Evolutionary conservation across 768 basidiomycete species (phyloP), one percentile per base, ranked within the genome.

Genomic region (Xerocomellus chrysenteron): DNA sequence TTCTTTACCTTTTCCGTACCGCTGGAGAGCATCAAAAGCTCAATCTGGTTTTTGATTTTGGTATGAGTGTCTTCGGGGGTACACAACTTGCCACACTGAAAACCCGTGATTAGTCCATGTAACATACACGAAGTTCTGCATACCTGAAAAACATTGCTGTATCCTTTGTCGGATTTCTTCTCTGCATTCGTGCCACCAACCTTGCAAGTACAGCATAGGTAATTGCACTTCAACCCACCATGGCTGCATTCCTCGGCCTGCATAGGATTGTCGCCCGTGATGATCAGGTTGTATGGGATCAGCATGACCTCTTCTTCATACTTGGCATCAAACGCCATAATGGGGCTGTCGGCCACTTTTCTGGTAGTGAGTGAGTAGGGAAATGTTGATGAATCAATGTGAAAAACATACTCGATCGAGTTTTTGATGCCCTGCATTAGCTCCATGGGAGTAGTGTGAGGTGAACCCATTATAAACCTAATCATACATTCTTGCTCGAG

Each of bases 221-320:
- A 63, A n/a, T 75, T 76, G 17, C 68, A 65, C 8, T 48, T 63
- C 2, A 73, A 32, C 0, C 75, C 71, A n/a, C 57, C 63, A 17
- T 75, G 73, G 19, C 68, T 71, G 44, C 68, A 74, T 12, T 67
- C 63, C 37, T 76, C 71, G 0, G 72, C 65, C 24, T 75, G 75
- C 75, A 75, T 74, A 0, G 70, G 75, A 32, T 76, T 76, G 54
- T 76, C 68, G 5, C 68, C 62, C 0, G 60, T 44, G 4, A 67
- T 26, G 14, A 73, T 58, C 0, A 72, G 55, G 0, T 41, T 33
- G 32, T 69, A 74, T 0, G 61, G 70, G 0, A 59, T 52, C 0
- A 74, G 42, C 33, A 61, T 40, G 0, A 74, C 62, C 26, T 71
- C 60, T 17, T 68, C 56, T 2, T 65, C 4, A 30, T 56, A 10